These are phyloP conservation scores for Trypanosoma congolense DNA, from an alignment of 208 protist genomes.

Conservation along the genomic window DNA sequence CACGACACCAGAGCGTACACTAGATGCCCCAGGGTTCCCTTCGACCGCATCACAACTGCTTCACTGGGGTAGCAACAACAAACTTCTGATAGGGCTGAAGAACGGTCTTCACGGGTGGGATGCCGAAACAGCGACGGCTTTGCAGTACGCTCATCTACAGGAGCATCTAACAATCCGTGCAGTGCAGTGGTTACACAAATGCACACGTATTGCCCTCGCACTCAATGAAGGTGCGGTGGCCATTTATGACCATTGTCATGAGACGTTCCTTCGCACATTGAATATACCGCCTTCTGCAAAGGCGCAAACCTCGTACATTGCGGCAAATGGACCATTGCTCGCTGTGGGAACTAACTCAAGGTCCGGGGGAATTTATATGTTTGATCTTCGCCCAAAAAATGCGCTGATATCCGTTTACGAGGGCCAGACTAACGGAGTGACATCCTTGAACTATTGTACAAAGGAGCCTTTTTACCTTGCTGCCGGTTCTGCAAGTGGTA, in stretches of 20 bases:
- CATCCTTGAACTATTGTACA: constrained; percentile 62
- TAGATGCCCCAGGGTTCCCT: constrained; percentile 78
- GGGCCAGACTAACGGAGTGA: constrained; percentile 42
- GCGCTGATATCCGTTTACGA: constrained; percentile 60
- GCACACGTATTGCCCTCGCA: constrained; percentile 62
- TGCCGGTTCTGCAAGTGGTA: constrained; percentile 52
- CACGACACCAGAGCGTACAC: constrained; percentile 68
- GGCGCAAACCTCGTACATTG: constrained; percentile 43
- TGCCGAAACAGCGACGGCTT: constrained; percentile 44
- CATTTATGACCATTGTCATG: constrained; percentile 64
- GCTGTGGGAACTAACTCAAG: constrained; percentile 44
- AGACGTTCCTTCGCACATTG: constrained; percentile 61
- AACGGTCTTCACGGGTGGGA: constrained; percentile 72
- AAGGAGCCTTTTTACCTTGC: constrained; percentile 81
- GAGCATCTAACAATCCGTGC: constrained; percentile 36
- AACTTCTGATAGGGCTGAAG: constrained; percentile 73
- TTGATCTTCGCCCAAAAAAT: constrained; percentile 71
- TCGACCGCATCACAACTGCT: constrained; percentile 51
- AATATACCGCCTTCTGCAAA: constrained; percentile 29
- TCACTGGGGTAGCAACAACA: constrained; percentile 83
- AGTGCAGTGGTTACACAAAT: constrained; percentile 77
- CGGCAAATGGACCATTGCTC: constrained; percentile 66
- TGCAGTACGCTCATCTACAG: constrained; percentile 57
- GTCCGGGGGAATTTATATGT: constrained; percentile 41
- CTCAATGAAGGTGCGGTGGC: constrained; percentile 50